Conservation (phyloP, 345 rosid genomes). For the Jatropha curcas region DNA sequence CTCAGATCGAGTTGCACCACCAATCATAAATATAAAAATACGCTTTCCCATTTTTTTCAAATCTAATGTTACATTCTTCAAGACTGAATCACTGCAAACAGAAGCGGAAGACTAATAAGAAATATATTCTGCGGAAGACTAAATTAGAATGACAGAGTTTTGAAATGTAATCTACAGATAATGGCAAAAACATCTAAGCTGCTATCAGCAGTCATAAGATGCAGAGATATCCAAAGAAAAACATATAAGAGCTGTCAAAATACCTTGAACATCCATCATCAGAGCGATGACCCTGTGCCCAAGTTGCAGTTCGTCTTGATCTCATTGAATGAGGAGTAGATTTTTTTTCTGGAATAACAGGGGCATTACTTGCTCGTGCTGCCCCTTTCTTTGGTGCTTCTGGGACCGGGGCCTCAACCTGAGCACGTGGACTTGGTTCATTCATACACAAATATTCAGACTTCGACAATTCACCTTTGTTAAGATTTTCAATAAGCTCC, state of each 20-base stretch:
- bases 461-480: conserved; percentile 70
- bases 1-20: conserved; percentile 98
- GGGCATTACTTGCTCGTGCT: conserved; percentile 36
- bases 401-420: conserved; percentile 36
- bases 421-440: conserved; percentile 35
- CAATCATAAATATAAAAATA: conserved; percentile 78
- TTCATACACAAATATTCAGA: conserved; percentile 59
- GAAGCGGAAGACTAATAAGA: conserved; percentile 16
- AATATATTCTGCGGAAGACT: no score
- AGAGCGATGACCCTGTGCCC: conserved; percentile 69
- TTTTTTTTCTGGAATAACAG: conserved; percentile 55
- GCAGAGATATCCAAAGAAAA: not conserved
- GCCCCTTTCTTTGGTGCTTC: conserved; percentile 36
- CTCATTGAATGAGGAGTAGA: conserved; percentile 77
- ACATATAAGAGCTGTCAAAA: not conserved
- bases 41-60: conserved; percentile 81
- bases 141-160: conserved; percentile 6
- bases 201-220: not conserved
- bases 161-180: not conserved
- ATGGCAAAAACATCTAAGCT: not conserved
- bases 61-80: conserved; percentile 54
- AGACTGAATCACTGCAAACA: conserved; percentile 60
- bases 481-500: conserved; percentile 78
- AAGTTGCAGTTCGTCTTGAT: conserved; percentile 81
- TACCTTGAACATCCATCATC: conserved; percentile 91